Conservation (phyloP, 2,329 filamentous ascomycete genomes). For the Scolecobasidium constrictum region DNA sequence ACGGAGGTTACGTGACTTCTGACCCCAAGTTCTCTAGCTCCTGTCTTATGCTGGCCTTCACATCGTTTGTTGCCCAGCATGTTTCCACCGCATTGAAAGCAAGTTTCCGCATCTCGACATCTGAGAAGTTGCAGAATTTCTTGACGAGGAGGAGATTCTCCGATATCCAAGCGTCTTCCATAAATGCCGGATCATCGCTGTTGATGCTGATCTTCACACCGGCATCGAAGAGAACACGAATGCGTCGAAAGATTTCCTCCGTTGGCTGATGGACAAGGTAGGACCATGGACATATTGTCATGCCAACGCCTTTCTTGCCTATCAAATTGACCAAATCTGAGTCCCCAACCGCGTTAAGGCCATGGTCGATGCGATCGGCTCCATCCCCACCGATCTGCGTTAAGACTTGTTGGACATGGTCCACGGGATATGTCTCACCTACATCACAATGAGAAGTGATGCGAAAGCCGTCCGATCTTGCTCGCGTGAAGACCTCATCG, state of each 20-base stretch:
- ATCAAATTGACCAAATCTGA: conserved; percentile 1
- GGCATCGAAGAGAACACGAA: neutral
- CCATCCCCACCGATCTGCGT: too few relatives aligned
- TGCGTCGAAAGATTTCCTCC: neutral
- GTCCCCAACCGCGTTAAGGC: conserved; percentile 13
- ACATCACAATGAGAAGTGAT: too few relatives aligned
- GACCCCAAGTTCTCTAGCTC: too few relatives aligned
- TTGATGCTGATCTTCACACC: neutral
- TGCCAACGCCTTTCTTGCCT: neutral
- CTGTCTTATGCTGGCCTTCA: too few relatives aligned
- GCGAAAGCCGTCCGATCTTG: too few relatives aligned
- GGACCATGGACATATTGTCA: neutral
- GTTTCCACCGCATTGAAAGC: too few relatives aligned
- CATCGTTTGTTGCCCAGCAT: too few relatives aligned
- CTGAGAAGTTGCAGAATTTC: neutral
- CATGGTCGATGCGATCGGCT: too few relatives aligned
- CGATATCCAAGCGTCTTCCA: neutral
- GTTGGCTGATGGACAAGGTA: neutral
- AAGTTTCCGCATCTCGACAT: neutral
- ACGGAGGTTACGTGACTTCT: too few relatives aligned
- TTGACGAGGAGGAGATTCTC: neutral
- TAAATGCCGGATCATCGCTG: neutral
- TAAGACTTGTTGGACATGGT: too few relatives aligned
- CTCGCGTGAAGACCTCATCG: too few relatives aligned
- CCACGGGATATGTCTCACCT: too few relatives aligned